A percentile compares a stretch with the other conserved stretches of the same genome.
phyloP scores from a whole-genome alignment of 306 rosid species.

The Crataegus laevigata region DNA sequence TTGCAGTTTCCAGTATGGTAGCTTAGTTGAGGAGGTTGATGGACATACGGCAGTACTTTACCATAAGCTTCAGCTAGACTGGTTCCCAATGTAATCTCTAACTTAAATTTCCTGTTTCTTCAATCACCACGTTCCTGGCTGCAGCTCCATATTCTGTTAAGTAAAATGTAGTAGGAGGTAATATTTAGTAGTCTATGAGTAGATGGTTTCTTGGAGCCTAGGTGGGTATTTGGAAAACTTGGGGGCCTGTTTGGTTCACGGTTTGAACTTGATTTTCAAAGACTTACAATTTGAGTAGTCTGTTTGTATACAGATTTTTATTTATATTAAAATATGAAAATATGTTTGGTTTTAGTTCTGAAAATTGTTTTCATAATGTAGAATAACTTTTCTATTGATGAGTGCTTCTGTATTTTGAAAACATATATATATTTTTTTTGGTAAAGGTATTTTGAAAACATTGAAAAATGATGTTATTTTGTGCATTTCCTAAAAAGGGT shows the following conservation, averaged over 20 bases:
- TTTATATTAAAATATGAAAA: not conserved
- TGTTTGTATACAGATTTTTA: not conserved
- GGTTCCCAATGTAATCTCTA: constrained; percentile 79
- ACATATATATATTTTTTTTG: too few species aligned
- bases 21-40: constrained; percentile 98
- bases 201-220: not conserved
- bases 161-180: not conserved
- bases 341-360: not conserved
- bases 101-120: not conserved
- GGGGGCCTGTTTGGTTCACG: not conserved
- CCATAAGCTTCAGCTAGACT: constrained; percentile 94
- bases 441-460: not conserved
- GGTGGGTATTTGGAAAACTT: not conserved
- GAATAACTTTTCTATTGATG: not conserved
- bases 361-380: not conserved
- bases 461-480: not conserved
- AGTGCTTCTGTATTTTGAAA: not conserved
- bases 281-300: not conserved
- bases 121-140: not conserved
- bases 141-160: not conserved
- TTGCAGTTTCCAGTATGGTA: constrained; percentile 83
- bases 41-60: constrained; percentile 97
- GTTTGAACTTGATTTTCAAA: not conserved
- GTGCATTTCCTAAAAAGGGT: not conserved
- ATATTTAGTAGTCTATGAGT: not conserved